Percentiles rank a stretch among this genome's conserved stretches.
Conservation (phyloP, 208 protist species). For the Trypanosoma theileri region DNA sequence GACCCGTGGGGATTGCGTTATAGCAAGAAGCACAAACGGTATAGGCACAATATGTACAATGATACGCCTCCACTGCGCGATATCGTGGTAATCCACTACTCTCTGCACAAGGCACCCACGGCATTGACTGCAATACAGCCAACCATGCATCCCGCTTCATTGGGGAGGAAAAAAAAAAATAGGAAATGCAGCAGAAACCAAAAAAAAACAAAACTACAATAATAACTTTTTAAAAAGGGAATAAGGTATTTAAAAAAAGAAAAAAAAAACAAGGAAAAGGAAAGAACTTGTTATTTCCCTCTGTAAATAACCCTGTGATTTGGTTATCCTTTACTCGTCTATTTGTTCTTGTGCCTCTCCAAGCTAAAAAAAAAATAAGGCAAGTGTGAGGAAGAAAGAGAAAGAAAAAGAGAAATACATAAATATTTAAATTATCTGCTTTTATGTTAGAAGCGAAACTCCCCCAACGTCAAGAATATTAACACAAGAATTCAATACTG, state of each 20-base stretch:
- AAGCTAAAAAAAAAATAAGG: constrained; percentile 5
- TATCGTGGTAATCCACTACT: constrained; percentile 52
- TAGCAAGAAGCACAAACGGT: constrained; percentile 68
- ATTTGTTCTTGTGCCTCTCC: too few species aligned
- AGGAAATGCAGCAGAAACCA: too few species aligned
- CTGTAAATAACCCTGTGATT: neutral
- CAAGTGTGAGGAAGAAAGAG: constrained; percentile 15
- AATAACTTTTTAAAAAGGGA: too few species aligned
- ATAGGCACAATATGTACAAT: constrained; percentile 85
- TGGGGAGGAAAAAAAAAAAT: neutral
- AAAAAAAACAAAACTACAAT: too few species aligned
- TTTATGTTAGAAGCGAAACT: too few species aligned
- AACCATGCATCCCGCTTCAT: constrained; percentile 29
- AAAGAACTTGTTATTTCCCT: neutral
- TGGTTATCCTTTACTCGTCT: neutral
- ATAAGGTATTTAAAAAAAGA: neutral
- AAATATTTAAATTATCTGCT: neutral
- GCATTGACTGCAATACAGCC: constrained; percentile 15
- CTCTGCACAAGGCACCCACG: constrained; percentile 45
- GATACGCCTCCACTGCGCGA: constrained; percentile 58
- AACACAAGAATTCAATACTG: neutral
- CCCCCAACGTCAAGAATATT: too few species aligned
- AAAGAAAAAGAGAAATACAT: constrained; percentile 21
- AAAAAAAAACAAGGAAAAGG: neutral
- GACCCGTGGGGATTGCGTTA: constrained; percentile 26